Base-by-base conservation (phyloP, 768 basidiomycete species). In the Pleurotus cornucopiae region DNA sequence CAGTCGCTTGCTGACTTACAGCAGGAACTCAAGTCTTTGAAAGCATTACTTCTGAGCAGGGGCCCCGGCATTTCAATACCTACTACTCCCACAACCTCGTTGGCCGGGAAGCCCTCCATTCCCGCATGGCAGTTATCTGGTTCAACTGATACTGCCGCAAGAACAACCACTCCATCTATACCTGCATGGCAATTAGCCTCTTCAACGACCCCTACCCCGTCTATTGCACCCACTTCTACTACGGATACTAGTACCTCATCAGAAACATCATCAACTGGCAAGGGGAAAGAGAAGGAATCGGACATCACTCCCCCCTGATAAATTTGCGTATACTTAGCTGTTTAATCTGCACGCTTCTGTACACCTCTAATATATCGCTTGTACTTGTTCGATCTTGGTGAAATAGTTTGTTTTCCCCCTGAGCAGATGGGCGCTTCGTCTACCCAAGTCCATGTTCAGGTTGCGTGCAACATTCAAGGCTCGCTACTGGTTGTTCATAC, bases 11-110 rank as follows among this genome's bases (percentile, higher is more conserved):
- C 79, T 53, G 96, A 98, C 63, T 77, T 98, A 11, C 94, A 97
- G 63, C 86, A 93, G 62, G 96, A 98, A 66, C 80, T 98, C 64
- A 94, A 94, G 66, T 98, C 95, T 0, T 76, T 98, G 58, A 98
- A 98, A 69, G 85, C 94, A 0, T 78, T 98, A 21, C 73, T 98
- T 6, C 78, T 95, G 6, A 91, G 84, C 60, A 84, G 89, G 34
- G 83, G 88, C 5, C 75, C 86, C 5, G 69, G 71, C 16, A 64
- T 75, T 26, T 63, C 83, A 1, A 20, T 47, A 16, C 73, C 82
- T 25, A 66, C 81, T 2, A 74, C 81, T 0, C 78, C 85, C n/a
- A 68, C 84, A 12, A 75, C 77, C 2, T 66, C 80, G 20, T 63
- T 83, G 3, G 46, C 48, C 6, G 82, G 81, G 0, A 78, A 83